phyloP scores from a whole-genome alignment of 805 yeast genomes.

The Brettanomyces bruxellensis region DNA sequence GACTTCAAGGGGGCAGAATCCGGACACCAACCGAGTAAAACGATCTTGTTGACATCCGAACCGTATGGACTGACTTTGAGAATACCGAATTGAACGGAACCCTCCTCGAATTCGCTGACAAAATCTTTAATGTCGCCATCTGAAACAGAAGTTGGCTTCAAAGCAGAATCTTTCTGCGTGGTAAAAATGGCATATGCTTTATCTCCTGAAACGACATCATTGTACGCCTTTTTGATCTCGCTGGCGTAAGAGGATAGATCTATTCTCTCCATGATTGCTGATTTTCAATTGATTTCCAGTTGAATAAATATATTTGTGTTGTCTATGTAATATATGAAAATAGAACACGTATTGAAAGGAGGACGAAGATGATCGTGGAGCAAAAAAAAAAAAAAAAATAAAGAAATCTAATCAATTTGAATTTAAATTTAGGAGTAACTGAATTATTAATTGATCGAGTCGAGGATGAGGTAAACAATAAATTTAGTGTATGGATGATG shows the following conservation, averaged over 20 bases:
- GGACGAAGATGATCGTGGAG: no score
- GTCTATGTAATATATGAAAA: no score
- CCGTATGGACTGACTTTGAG: conserved; percentile 84
- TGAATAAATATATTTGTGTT: no score
- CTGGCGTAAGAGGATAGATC: conserved; percentile 62
- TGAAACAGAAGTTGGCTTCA: conserved; percentile 43
- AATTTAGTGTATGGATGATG: no score
- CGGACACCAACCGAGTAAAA: conserved; percentile 94
- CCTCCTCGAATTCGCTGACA: conserved; percentile 73
- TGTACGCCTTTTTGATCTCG: conserved; percentile 67
- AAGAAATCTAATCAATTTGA: no score
- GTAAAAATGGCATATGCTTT: conserved; percentile 74
- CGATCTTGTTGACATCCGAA: conserved; percentile 78
- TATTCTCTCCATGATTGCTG: conserved; percentile 39
- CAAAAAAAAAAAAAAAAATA: no score
- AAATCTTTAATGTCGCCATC: conserved; percentile 68
- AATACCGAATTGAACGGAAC: conserved; percentile 83
- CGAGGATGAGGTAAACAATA: no score
- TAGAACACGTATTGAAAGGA: no score
- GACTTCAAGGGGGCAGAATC: conserved; percentile 83
- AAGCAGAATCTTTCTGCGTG: conserved; percentile 48
- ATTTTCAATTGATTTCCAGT: not conserved
- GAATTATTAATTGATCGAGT: no score
- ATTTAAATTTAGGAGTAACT: no score
- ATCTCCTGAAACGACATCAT: conserved; percentile 72